Evolutionary conservation across 2,329 filamentous ascomycete species (phyloP).

Genomic region (Colletotrichum gigasporum): DNA sequence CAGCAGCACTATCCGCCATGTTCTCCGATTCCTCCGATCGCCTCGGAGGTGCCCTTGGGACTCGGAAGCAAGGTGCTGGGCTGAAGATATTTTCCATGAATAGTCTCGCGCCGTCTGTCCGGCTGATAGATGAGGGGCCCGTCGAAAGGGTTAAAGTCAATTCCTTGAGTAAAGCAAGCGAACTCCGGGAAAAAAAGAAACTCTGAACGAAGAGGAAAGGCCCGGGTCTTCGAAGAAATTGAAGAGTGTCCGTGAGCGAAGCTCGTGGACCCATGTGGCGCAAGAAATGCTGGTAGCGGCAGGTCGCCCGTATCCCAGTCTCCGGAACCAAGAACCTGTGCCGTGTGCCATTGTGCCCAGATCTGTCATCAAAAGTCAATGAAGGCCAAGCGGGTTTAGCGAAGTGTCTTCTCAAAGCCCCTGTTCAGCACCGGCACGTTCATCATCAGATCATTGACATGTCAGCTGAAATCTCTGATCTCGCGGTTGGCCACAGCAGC

Average conservation of each 20-base stretch:
- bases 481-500: neutral
- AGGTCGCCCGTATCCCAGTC: neutral
- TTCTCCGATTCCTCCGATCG: constrained; percentile 3
- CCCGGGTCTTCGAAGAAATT: constrained; percentile 13
- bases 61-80: neutral
- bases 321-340: too few relatives aligned
- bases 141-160: neutral
- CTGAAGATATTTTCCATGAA: neutral
- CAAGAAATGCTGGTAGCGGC: neutral
- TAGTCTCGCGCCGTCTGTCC: neutral
- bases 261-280: constrained; percentile 20
- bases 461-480: constrained; percentile 18
- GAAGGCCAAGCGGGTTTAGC: constrained; percentile 14
- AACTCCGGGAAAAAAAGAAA: neutral
- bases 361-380: neutral
- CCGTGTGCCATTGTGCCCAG: too few relatives aligned
- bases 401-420: neutral
- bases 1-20: constrained; percentile 1
- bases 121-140: neutral
- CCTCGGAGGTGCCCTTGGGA: neutral
- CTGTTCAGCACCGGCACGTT: neutral
- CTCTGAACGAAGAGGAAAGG: neutral
- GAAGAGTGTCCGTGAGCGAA: constrained; percentile 19
- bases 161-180: neutral
- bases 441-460: constrained; percentile 22